Evolutionary conservation across 208 protist genomes (phyloP), one percentile per base, ranked within the genome.

Genomic region (Trypanosoma caninum): DNA sequence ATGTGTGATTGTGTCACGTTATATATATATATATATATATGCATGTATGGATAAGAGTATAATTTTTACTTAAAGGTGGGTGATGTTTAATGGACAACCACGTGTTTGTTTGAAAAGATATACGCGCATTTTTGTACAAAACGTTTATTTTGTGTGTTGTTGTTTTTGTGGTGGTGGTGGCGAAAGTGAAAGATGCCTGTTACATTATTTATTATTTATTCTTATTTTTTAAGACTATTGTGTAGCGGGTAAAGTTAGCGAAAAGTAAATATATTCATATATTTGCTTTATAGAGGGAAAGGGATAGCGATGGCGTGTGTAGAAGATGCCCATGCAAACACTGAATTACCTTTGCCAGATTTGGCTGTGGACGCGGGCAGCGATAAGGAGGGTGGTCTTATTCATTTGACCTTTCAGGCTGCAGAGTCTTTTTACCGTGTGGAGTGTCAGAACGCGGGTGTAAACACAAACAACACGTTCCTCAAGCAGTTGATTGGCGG

Each of bases 371-470:
- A 14, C 31, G 31, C 13, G 14, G 44, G 16, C 16, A 56, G 52
- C 30, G 25, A 25, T 30, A 46, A n/a, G 14, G 9, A n/a, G 3
- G 22, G 33, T 14, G 28, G 22, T 11, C 37, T 13, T 18, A 11
- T 45, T 41, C 50, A 59, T 10, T 35, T 88, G 20, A 44, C 44
- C 3, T 31, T 73, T 2, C 65, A 54, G 4, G 61, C 66, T 25
- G 76, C 82, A 0, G 75, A 72, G 11, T 23, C 11, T n/a, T 87
- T 87, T 52, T 94, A 94, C 69, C 63, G 71, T 8, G 41, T 69
- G n/a, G 59, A 64, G 22, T 94, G 87, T 62, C 23, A 59, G 8
- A 33, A 41, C 25, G 41, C 72, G 10, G 65, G 62, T 10, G 23
- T 76, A 13, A 65, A 70, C 35, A 23, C 55, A 3, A 83, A 83